These are phyloP conservation scores for Cephalotrichum gorgonifer DNA, from an alignment of 2,329 filamentous ascomycete genomes.

Conservation along the genomic window DNA sequence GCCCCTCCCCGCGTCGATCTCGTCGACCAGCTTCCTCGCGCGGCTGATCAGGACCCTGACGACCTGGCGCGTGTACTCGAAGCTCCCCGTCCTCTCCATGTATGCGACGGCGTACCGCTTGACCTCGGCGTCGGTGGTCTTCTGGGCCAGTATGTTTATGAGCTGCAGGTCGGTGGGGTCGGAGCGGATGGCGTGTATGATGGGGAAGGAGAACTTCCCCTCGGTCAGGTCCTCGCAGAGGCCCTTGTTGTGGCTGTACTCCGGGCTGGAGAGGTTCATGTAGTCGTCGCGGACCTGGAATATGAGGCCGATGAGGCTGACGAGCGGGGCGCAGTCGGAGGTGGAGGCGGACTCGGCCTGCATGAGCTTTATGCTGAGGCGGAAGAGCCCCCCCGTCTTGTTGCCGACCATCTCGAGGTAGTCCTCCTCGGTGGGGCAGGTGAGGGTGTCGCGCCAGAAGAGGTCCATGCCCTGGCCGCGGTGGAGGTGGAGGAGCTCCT, in stretches of 20 bases:
- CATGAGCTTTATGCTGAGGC: constrained; percentile 79
- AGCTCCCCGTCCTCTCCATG: constrained; percentile 84
- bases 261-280: constrained; percentile 66
- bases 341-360: constrained; percentile 53
- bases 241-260: constrained; percentile 83
- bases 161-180: constrained; percentile 67
- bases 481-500: constrained; percentile 77
- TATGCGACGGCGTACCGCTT: constrained; percentile 86
- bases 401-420: constrained; percentile 92
- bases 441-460: constrained; percentile 79
- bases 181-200: constrained; percentile 84
- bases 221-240: constrained; percentile 93
- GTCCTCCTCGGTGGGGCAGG: constrained; percentile 75
- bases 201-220: constrained; percentile 92
- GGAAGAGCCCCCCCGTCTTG: constrained; percentile 82
- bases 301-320: constrained; percentile 74
- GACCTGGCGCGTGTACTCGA: constrained; percentile 70
- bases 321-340: constrained; percentile 70
- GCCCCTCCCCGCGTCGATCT: constrained; percentile 51
- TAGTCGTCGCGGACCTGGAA: constrained; percentile 94
- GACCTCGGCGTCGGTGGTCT: constrained; percentile 74
- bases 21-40: constrained; percentile 51
- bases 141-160: constrained; percentile 87
- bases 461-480: constrained; percentile 85
- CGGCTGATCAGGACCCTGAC: constrained; percentile 52